These are phyloP conservation scores for Mortierella sp. DNA, from an alignment of 371 early-diverging fungal species.

Conservation along the genomic window DNA sequence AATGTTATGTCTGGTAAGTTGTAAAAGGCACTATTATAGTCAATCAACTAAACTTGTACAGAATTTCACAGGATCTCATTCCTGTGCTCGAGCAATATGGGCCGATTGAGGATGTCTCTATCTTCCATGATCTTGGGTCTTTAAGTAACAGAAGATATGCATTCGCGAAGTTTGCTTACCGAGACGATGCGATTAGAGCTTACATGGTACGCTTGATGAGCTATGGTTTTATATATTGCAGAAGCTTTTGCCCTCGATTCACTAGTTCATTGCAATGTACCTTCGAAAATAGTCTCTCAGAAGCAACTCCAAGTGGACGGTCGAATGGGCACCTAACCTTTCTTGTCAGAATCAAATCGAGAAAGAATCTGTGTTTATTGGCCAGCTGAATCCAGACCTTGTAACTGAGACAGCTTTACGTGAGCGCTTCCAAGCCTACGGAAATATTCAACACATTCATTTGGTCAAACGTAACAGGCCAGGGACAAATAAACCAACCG, in stretches of 20 bases:
- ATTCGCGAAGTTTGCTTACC: constrained; percentile 80
- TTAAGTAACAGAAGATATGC: constrained; percentile 65
- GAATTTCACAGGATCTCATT: constrained; percentile 50
- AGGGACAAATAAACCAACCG: constrained; percentile 7
- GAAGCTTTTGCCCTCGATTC: neutral
- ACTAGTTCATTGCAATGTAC: neutral
- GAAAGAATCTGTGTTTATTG: constrained; percentile 73
- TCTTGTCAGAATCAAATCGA: constrained; percentile 62
- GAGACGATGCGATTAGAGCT: constrained; percentile 87
- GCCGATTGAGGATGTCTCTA: constrained; percentile 77
- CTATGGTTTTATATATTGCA: neutral
- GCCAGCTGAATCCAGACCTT: constrained; percentile 68
- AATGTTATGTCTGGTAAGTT: neutral
- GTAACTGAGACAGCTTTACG: constrained; percentile 63
- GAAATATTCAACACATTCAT: constrained; percentile 64
- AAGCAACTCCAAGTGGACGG: constrained; percentile 62
- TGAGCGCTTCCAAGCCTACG: constrained; percentile 70
- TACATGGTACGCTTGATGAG: constrained; percentile 64
- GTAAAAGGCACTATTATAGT: neutral
- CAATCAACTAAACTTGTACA: neutral
- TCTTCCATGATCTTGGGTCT: constrained; percentile 62
- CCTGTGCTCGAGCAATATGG: constrained; percentile 66
- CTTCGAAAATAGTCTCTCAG: constrained; percentile 39
- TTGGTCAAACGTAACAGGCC: constrained; percentile 63
- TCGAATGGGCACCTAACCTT: constrained; percentile 79